phyloP scores from a whole-genome alignment of 805 yeast genomes.

The Ogataea ganodermae region DNA sequence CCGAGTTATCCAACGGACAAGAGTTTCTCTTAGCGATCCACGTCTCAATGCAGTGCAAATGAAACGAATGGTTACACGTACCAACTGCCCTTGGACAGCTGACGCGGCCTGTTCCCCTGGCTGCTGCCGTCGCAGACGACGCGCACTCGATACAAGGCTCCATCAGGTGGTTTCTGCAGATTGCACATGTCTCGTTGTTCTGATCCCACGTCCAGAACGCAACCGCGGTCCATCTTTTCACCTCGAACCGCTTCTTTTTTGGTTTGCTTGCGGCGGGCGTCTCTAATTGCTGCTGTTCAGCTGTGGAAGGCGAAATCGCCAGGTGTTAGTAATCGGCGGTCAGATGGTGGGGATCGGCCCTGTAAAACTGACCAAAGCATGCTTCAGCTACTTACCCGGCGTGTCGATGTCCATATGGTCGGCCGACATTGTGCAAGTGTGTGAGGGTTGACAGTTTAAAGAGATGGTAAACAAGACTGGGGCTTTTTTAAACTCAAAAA shows the following conservation, averaged over 20 bases:
- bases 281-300: constrained; percentile 8
- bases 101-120: constrained; percentile 18
- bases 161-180: constrained; percentile 97
- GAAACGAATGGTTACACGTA: constrained; percentile 96
- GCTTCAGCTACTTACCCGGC: constrained; percentile 22
- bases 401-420: constrained; percentile 30
- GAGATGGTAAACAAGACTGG: background rate
- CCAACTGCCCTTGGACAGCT: constrained; percentile 96
- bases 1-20: constrained; percentile 94
- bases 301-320: constrained; percentile 1
- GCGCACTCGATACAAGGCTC: constrained; percentile 96
- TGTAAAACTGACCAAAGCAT: too few species aligned
- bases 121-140: constrained; percentile 56
- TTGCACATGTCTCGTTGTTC: constrained; percentile 85
- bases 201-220: constrained; percentile 99
- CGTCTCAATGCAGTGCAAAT: constrained; percentile 91
- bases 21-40: constrained; percentile 96
- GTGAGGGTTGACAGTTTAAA: background rate
- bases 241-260: constrained; percentile 78
- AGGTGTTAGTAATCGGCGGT: constrained; percentile 10
- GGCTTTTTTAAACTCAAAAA: background rate
- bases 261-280: constrained; percentile 26
- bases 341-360: background rate
- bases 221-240: constrained; percentile 97
- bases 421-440: constrained; percentile 18